Base-by-base conservation (phyloP, 805 yeast genomes). In the Nakazawaea wickerhamii region DNA sequence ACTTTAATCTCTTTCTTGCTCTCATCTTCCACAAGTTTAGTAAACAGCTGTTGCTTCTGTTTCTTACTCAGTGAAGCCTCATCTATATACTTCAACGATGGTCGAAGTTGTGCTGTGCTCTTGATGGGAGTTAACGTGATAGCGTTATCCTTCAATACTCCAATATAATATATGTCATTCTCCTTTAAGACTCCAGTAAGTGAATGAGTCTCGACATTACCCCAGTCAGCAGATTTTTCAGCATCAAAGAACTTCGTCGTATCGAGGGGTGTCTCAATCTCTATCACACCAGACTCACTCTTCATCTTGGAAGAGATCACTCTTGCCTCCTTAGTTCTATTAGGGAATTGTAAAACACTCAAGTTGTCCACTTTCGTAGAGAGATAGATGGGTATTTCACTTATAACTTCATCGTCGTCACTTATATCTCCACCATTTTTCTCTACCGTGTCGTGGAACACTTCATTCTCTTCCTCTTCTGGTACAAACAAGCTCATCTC, bases 51-150 rank as follows among this genome's bases (percentile, higher is more conserved):
- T 46, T 15, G 60, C 63, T 26, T 63, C 61, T 6, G 57, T 50
- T 18, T 64, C 61, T 46, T 67, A 65, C n/a, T 66, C 58, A 5
- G 61, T 51, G 31, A 70, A 71, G 36, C 68, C 67, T 31, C 79
- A 57, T 89, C 95, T 33, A 89, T 77, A 56, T 90, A 86, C 49
- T 73, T 75, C 63, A 93, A 87, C 52, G 75, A 74, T 2, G 97
- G 93, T 50, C 96, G 73, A 47, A 93, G 59, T 59, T 91, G 97
- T 0, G 83, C 76, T 0, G 84, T 76, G 17, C 78, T 70, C 27
- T 77, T 73, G 1, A 90, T 68, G 1, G 91, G 85, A 1, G 76
- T 61, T 47, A 91, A 59, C 10, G 38, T 84, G 77, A 6, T 88
- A 54, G 51, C 72, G 78, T 14, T 72, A 23, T 73, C 64, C 14